Conservation (phyloP, 805 yeast genomes). For the Candida ovalis region DNA sequence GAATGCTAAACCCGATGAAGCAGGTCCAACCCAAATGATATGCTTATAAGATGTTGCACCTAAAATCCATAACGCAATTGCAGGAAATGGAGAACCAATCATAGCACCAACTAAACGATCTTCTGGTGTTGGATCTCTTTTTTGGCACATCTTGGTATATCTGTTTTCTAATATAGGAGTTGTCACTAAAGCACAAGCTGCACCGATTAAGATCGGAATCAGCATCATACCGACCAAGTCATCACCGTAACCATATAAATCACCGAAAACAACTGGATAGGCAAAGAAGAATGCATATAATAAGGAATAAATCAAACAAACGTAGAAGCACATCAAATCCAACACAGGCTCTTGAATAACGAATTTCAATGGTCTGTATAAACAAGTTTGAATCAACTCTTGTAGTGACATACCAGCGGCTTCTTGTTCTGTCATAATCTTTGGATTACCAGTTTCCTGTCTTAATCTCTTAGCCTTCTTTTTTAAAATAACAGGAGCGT, state of each 20-base stretch:
- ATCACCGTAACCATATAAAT: constrained; percentile 73
- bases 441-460: constrained; percentile 75
- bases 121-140: constrained; percentile 68
- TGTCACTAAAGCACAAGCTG: constrained; percentile 63
- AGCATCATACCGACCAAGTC: constrained; percentile 82
- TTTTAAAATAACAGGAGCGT: constrained; percentile 75
- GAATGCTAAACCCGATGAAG: constrained; percentile 54
- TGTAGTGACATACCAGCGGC: constrained; percentile 66
- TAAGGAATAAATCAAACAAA: constrained; percentile 85
- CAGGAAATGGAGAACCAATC: constrained; percentile 81
- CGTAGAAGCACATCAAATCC: constrained; percentile 78
- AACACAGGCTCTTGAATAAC: constrained; percentile 79
- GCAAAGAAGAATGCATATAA: constrained; percentile 94
- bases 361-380: constrained; percentile 77
- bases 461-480: constrained; percentile 62
- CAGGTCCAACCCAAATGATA: constrained; percentile 65
- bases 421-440: constrained; percentile 91
- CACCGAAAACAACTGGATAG: constrained; percentile 82
- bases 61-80: constrained; percentile 70
- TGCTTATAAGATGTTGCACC: constrained; percentile 75
- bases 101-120: constrained; percentile 78
- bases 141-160: constrained; percentile 49
- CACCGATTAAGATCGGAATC: constrained; percentile 88
- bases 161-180: constrained; percentile 69
- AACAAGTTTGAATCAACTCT: constrained; percentile 69